phyloP scores from a whole-genome alignment of 768 basidiomycete genomes.

The Tulasnella sp. region DNA sequence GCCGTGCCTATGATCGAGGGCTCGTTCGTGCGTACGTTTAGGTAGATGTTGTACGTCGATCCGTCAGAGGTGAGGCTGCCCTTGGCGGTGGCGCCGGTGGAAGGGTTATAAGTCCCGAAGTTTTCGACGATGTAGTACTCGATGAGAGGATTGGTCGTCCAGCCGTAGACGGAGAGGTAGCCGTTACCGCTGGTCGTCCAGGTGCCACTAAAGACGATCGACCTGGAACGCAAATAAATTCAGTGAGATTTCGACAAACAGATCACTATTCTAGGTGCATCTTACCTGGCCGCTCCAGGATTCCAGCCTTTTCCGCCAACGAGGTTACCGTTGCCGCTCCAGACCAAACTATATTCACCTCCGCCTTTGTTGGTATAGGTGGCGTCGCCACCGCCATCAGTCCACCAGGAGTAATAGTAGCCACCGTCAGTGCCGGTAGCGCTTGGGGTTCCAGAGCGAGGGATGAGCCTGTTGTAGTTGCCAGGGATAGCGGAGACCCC shows the following conservation, averaged over 20 bases:
- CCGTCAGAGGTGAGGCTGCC: conserved; percentile 13
- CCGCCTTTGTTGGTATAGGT: conserved; percentile 29
- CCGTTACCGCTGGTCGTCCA: not conserved
- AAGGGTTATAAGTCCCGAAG: conserved; percentile 12
- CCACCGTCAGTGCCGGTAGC: conserved; percentile 28
- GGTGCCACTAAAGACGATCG: not conserved
- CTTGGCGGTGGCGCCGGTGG: conserved; percentile 1
- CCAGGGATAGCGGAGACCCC: too few relatives aligned
- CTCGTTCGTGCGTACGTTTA: conserved; percentile 9
- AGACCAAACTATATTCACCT: conserved; percentile 29
- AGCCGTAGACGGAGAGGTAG: conserved; percentile 13
- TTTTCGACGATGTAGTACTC: conserved; percentile 16
- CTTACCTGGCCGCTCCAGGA: conserved; percentile 26
- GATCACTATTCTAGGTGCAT: too few relatives aligned
- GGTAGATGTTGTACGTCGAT: conserved; percentile 11
- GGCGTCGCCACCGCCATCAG: conserved; percentile 26
- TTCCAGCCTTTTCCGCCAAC: conserved; percentile 36
- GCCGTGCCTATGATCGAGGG: conserved; percentile 14
- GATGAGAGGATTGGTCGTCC: conserved; percentile 12
- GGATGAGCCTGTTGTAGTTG: not conserved
- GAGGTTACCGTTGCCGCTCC: conserved; percentile 29
- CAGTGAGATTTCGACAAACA: too few relatives aligned
- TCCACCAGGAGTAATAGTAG: conserved; percentile 34
- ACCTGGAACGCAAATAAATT: not conserved
- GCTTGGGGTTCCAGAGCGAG: conserved; percentile 19